Evolutionary conservation across 2,329 filamentous ascomycete species (phyloP), one percentile per base, ranked within the genome.

Genomic region (Tricladium varicosporioides): DNA sequence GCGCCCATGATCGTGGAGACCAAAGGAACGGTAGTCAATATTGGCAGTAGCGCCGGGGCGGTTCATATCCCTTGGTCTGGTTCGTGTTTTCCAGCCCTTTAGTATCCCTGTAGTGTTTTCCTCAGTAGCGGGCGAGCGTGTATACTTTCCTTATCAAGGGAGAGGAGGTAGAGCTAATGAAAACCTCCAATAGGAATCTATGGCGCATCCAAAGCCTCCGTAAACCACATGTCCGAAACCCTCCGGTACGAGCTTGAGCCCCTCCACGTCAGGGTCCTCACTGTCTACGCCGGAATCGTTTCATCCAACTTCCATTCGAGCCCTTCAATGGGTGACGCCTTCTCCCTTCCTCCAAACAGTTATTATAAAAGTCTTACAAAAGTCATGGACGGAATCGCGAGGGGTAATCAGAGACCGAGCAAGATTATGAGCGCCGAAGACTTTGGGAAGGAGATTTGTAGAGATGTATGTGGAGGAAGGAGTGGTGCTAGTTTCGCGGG

Each of bases 21-120:
- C 11, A 48, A 56, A 43, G 75, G 76, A 22, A 76, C 71, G 1
- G 75, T 77, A 60, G 70, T 77, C n/a, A 74, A 76, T 53, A 67
- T 76, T 57, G 74, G 75, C 10, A 47, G 44, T 47, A 8, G 44
- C 14, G 44, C 44, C 5, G 44, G 44, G 15, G 1, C 19, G 45
- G 8, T 31, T 7, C 18, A 18, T 27, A 4, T 47, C 14, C 19
- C 45, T 47, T 47, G 45, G 45, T 1, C 8, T n/a, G 45, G 45
- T 47, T n/a, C 22, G 5, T 47, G 1, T 47, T 2, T 47, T 27
- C 13, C 13, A 22, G 8, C 18, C 15, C 11, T 16, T n/a, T 27
- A 16, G 1, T 13, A 14, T 8, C 11, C 19, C 9, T 13, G 8
- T 27, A 14, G 8, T 8, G 2, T 5, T 31, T n/a, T 4, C 45